A percentile compares a stretch with the other conserved stretches of the same genome.
Evolutionary conservation across 805 yeast species (phyloP).

Genomic region (Myxozyma sirexii): DNA sequence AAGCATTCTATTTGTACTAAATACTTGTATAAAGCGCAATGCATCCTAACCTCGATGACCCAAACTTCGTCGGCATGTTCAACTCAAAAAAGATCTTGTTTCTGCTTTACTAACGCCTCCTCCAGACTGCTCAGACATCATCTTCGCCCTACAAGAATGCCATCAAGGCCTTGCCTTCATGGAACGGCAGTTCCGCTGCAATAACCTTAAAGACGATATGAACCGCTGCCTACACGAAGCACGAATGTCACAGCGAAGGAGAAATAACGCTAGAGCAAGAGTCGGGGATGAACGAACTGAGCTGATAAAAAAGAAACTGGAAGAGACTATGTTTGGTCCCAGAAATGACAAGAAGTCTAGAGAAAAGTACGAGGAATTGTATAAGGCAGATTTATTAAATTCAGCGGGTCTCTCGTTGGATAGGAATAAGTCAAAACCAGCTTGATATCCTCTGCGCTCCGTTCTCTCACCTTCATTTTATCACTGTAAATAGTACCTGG

Average conservation of each 20-base stretch:
- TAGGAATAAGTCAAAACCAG: too few species aligned
- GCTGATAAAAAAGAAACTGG: neutral
- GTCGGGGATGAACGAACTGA: neutral
- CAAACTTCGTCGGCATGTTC: conserved; percentile 31
- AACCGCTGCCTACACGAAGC: conserved; percentile 79
- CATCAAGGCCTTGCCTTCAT: conserved; percentile 69
- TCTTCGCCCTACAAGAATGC: conserved; percentile 87
- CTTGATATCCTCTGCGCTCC: too few species aligned
- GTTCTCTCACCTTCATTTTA: too few species aligned
- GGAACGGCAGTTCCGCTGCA: conserved; percentile 81
- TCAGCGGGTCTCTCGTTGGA: neutral
- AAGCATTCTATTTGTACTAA: too few species aligned
- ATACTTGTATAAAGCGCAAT: too few species aligned
- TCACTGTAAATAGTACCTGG: too few species aligned
- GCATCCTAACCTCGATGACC: conserved; percentile 37
- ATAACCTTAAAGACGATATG: conserved; percentile 77
- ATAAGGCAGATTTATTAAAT: neutral
- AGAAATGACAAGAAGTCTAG: neutral
- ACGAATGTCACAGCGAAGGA: conserved; percentile 63
- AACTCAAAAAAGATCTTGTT: neutral
- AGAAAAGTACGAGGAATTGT: neutral
- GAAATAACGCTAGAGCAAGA: conserved; percentile 58
- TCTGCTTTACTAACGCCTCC: neutral
- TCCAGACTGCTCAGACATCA: conserved; percentile 72
- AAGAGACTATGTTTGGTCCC: neutral